Percentiles rank a stretch among this genome's conserved stretches.
Evolutionary conservation across 768 basidiomycete genomes (phyloP).

Genomic region (Xerocomus brunneocitrinus): DNA sequence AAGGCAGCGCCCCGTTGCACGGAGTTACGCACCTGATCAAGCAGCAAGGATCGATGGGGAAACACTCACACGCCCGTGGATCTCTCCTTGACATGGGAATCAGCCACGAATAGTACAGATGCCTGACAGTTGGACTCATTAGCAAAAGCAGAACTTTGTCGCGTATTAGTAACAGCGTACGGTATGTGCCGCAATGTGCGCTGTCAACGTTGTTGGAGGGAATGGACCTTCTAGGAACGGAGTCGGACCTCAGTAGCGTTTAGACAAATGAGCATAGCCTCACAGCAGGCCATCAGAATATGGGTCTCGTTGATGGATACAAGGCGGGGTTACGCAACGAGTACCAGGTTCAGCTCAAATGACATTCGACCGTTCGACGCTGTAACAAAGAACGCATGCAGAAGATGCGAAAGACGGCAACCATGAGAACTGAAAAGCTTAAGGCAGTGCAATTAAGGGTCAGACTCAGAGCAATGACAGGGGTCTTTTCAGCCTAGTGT

Average conservation of each 20-base stretch:
- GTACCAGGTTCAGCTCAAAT: background rate
- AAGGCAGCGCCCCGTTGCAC: background rate
- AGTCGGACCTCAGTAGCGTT: background rate
- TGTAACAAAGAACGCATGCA: background rate
- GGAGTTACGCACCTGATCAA: background rate
- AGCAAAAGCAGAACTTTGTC: background rate
- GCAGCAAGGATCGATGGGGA: background rate
- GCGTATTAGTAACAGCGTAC: background rate
- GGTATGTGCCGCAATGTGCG: no score
- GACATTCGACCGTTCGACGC: background rate
- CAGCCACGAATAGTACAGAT: background rate
- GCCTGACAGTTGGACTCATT: background rate
- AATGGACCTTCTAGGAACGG: background rate
- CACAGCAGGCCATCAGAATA: background rate
- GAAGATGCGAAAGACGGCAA: background rate
- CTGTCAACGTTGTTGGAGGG: background rate
- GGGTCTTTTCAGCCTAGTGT: background rate
- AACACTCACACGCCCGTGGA: background rate
- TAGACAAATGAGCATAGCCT: background rate
- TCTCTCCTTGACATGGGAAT: background rate
- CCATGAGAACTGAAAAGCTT: background rate
- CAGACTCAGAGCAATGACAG: no score
- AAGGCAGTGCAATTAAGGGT: background rate
- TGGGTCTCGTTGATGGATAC: background rate
- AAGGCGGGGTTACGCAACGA: background rate